These are phyloP conservation scores for Agaricus bisporus DNA, from an alignment of 768 basidiomycete genomes.

Conservation along the genomic window DNA sequence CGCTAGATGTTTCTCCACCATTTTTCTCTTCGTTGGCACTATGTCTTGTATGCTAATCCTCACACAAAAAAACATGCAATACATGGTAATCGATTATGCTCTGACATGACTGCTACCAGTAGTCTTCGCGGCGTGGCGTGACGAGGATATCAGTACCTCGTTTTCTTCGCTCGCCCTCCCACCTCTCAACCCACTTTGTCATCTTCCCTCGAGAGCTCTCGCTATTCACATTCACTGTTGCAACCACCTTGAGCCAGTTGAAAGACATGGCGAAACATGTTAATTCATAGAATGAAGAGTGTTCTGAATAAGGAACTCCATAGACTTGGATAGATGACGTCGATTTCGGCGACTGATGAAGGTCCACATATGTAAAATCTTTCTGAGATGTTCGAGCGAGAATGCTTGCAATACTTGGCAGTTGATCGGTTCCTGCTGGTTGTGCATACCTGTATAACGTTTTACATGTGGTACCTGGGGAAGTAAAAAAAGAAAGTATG, in stretches of 20 bases:
- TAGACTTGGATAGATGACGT: constrained; percentile 65
- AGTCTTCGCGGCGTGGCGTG: constrained; percentile 37
- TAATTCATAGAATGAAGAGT: constrained; percentile 92
- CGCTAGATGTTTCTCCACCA: constrained; percentile 14
- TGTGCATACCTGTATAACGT: constrained; percentile 50
- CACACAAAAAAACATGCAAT: constrained; percentile 20
- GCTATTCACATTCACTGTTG: constrained; percentile 87
- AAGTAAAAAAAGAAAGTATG: constrained; percentile 2
- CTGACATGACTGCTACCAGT: constrained; percentile 31
- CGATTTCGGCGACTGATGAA: constrained; percentile 67
- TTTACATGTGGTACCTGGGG: not conserved
- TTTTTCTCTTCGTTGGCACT: constrained; percentile 27
- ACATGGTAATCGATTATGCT: constrained; percentile 17
- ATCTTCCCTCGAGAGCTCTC: constrained; percentile 76
- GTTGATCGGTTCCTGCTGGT: constrained; percentile 54
- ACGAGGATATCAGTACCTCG: constrained; percentile 30
- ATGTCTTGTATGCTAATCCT: constrained; percentile 37
- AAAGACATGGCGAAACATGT: constrained; percentile 92
- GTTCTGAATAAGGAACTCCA: constrained; percentile 91
- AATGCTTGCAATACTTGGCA: constrained; percentile 61
- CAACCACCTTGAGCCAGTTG: constrained; percentile 84
- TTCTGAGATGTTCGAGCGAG: constrained; percentile 61
- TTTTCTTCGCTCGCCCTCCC: constrained; percentile 78
- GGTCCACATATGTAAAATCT: constrained; percentile 63
- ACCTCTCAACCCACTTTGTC: constrained; percentile 82